These are phyloP conservation scores for Rhodotorula sp. DNA, from an alignment of 1,284 basidiomycete species.

Conservation along the genomic window DNA sequence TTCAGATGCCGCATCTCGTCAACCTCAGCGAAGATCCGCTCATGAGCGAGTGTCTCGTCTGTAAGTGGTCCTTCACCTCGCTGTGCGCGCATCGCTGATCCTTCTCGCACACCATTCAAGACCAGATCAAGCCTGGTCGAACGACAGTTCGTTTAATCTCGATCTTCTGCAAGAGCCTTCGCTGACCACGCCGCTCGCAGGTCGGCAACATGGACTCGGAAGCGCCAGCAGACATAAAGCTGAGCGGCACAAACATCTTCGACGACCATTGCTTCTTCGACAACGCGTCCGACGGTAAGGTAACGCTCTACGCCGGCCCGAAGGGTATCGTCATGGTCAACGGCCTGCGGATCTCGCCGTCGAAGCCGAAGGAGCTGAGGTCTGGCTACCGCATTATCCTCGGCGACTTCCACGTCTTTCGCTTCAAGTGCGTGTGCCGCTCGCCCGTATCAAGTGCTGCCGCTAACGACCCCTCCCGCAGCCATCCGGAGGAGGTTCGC, in stretches of 20 bases:
- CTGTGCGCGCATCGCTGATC: neutral
- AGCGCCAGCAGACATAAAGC: constrained; percentile 78
- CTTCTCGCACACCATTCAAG: constrained; percentile 56
- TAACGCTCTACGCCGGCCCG: constrained; percentile 72
- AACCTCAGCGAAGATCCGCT: constrained; percentile 61
- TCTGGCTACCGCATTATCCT: constrained; percentile 96
- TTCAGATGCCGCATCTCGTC: constrained; percentile 86
- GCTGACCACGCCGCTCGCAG: constrained; percentile 50
- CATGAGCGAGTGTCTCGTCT: constrained; percentile 46
- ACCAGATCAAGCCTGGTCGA: constrained; percentile 82
- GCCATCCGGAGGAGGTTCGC: constrained; percentile 85
- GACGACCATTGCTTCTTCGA: constrained; percentile 91
- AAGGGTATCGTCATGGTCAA: constrained; percentile 89
- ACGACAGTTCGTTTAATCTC: constrained; percentile 58
- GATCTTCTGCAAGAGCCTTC: constrained; percentile 28
- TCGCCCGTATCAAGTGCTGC: too few species aligned
- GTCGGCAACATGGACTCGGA: constrained; percentile 78
- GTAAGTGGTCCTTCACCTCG: constrained; percentile 2
- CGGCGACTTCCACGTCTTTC: constrained; percentile 95
- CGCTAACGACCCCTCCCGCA: neutral
- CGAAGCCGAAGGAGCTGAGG: constrained; percentile 71
- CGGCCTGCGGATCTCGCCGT: constrained; percentile 76
- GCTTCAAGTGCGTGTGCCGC: constrained; percentile 64
- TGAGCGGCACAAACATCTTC: constrained; percentile 87
- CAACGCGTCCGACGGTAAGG: constrained; percentile 57